These are phyloP conservation scores for Thalassiosira profunda DNA, from an alignment of 108 stramenopile species.

Conservation along the genomic window DNA sequence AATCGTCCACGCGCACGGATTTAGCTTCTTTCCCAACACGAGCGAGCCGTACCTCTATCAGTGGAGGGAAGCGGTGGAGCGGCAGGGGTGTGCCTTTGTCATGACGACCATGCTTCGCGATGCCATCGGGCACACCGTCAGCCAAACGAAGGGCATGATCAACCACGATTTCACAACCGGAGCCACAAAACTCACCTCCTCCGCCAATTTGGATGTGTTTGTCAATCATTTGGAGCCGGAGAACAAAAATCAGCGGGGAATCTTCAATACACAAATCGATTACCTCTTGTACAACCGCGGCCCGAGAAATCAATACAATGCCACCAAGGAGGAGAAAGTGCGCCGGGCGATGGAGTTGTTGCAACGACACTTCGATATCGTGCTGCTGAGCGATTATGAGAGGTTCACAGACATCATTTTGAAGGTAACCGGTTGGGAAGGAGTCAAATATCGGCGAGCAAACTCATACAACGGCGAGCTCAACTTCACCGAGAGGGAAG, in stretches of 20 bases:
- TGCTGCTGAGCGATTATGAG: constrained; percentile 29
- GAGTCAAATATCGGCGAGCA: constrained; percentile 1
- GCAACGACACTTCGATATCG: constrained; percentile 36
- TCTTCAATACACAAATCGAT: constrained; percentile 47
- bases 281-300: constrained; percentile 43
- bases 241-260: constrained; percentile 17
- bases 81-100: constrained; percentile 36
- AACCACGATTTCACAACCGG: constrained; percentile 9
- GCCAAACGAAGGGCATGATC: constrained; percentile 29
- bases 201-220: constrained; percentile 18
- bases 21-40: constrained; percentile 35
- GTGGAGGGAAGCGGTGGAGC: constrained; percentile 45
- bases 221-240: constrained; percentile 6
- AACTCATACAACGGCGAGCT: constrained; percentile 39
- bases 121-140: constrained; percentile 40
- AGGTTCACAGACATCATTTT: too few species aligned
- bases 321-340: constrained; percentile 36
- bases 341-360: constrained; percentile 30
- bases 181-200: constrained; percentile 22
- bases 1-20: constrained; percentile 51
- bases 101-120: constrained; percentile 39
- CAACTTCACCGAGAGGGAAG: constrained; percentile 38
- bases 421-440: too few species aligned
- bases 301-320: constrained; percentile 30
- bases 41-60: constrained; percentile 33